These are phyloP conservation scores for Hypericum androsaemum DNA, from an alignment of 345 rosid genomes.

Conservation along the genomic window DNA sequence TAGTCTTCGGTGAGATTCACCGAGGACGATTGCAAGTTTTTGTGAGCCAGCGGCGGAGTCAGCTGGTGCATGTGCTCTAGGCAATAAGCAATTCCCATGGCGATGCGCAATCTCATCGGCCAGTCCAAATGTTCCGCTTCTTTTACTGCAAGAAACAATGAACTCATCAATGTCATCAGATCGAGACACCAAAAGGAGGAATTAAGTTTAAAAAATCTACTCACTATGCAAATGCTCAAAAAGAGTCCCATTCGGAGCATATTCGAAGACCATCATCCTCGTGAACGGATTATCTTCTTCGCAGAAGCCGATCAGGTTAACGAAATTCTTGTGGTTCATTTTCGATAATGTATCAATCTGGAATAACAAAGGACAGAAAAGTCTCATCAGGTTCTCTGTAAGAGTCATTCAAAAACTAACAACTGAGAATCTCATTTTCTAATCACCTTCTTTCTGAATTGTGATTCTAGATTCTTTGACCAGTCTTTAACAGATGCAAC, in stretches of 20 bases:
- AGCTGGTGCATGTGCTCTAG: conserved; percentile 86
- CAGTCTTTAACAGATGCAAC: conserved; percentile 46
- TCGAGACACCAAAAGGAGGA: not conserved
- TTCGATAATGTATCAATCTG: conserved; percentile 74
- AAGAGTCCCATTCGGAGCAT: conserved; percentile 93
- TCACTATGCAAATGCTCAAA: conserved; percentile 88
- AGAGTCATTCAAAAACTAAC: conserved; percentile 2
- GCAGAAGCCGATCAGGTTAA: conserved; percentile 81
- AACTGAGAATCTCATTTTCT: not conserved
- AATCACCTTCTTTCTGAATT: conserved; percentile 68
- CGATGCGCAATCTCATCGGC: conserved; percentile 66
- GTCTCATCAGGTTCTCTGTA: not conserved
- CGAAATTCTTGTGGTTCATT: conserved; percentile 84
- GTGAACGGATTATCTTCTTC: conserved; percentile 75
- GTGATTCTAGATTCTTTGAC: conserved; percentile 63
- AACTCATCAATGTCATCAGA: conserved; percentile 1
- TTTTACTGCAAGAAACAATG: conserved; percentile 43
- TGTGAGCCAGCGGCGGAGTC: conserved; percentile 52
- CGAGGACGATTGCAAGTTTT: conserved; percentile 55
- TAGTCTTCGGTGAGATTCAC: conserved; percentile 77
- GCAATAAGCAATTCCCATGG: conserved; percentile 87
- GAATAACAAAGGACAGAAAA: conserved; percentile 10
- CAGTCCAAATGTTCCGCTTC: conserved; percentile 85
- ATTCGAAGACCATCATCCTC: conserved; percentile 90
- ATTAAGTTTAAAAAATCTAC: conserved; percentile 11